Conservation (phyloP, 2,329 filamentous ascomycete genomes). For the Paracorniculantispora psalliotae region DNA sequence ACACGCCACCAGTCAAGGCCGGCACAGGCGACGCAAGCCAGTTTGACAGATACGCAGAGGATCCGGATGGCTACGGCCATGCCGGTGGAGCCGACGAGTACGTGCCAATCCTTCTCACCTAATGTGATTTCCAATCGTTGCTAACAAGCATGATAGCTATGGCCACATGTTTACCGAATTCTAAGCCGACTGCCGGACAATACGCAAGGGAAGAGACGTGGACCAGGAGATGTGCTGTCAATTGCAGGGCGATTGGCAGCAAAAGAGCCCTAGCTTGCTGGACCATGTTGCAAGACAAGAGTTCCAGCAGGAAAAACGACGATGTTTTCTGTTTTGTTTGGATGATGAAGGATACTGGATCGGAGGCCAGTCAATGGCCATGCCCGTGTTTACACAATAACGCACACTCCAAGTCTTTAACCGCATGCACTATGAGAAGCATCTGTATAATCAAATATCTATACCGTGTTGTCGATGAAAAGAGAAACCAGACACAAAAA, state of each 20-base stretch:
- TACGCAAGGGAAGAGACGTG: not conserved
- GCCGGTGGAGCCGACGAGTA: constrained; percentile 73
- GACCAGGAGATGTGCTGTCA: not conserved
- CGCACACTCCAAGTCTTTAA: not conserved
- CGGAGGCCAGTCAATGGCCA: not conserved
- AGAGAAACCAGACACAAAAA: not conserved
- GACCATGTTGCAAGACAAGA: not conserved
- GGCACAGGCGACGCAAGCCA: constrained; percentile 93
- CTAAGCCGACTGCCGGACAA: constrained; percentile 33
- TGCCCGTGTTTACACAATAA: not conserved
- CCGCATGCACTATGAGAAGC: constrained; percentile 10
- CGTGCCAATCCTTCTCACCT: constrained; percentile 38
- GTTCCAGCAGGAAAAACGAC: not conserved
- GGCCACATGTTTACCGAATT: constrained; percentile 74
- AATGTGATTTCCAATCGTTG: not conserved
- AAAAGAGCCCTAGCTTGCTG: not conserved
- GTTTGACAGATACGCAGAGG: constrained; percentile 97
- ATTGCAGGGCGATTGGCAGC: constrained; percentile 1
- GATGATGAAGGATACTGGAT: not conserved
- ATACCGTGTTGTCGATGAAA: constrained; percentile 4
- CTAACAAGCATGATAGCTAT: constrained; percentile 44
- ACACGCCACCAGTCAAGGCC: constrained; percentile 91
- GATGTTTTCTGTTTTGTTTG: constrained; percentile 4
- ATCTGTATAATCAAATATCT: constrained; percentile 12
- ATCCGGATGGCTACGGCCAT: constrained; percentile 85